Percentiles rank a stretch among this genome's conserved stretches.
Evolutionary conservation across 768 basidiomycete species (phyloP).

Genomic region (Boletellus sp.): DNA sequence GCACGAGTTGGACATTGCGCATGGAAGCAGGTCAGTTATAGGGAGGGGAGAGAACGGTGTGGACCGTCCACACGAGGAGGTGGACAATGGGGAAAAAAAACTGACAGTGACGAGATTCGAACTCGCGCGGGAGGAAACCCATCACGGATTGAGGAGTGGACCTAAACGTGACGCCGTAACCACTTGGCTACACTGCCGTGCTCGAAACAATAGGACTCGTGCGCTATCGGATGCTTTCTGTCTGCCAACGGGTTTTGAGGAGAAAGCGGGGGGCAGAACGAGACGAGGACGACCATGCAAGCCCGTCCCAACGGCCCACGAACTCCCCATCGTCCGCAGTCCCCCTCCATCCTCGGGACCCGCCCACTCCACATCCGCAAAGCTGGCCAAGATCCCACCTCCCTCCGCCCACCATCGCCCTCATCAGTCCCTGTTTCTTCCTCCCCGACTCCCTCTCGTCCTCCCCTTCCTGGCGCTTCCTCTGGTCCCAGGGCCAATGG

Average conservation of each 20-base stretch:
- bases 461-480: conserved; percentile 30
- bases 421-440: conserved; percentile 26
- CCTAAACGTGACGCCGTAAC: conserved; percentile 61
- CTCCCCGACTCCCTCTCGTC: conserved; percentile 31
- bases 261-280: neutral
- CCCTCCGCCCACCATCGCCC: conserved; percentile 29
- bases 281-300: conserved; percentile 27
- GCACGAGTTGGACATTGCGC: conserved; percentile 11
- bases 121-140: conserved; percentile 57
- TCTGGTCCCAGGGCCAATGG: conserved; percentile 19
- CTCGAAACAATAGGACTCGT: fast-evolving
- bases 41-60: neutral
- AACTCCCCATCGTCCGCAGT: conserved; percentile 39
- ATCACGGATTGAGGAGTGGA: conserved; percentile 42
- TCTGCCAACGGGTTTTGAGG: conserved; percentile 10
- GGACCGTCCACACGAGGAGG: conserved; percentile 3
- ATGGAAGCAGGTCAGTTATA: conserved; percentile 5
- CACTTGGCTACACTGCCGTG: conserved; percentile 56
- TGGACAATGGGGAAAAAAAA: conserved; percentile 17
- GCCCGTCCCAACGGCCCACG: conserved; percentile 53
- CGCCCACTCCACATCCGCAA: conserved; percentile 44
- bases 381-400: conserved; percentile 23
- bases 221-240: neutral
- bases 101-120: conserved; percentile 59
- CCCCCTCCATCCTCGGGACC: conserved; percentile 37